Evolutionary conservation across 1,139 yeast genomes (phyloP), one percentile per base, ranked within the genome.

Genomic region (Komagataea norvegica): DNA sequence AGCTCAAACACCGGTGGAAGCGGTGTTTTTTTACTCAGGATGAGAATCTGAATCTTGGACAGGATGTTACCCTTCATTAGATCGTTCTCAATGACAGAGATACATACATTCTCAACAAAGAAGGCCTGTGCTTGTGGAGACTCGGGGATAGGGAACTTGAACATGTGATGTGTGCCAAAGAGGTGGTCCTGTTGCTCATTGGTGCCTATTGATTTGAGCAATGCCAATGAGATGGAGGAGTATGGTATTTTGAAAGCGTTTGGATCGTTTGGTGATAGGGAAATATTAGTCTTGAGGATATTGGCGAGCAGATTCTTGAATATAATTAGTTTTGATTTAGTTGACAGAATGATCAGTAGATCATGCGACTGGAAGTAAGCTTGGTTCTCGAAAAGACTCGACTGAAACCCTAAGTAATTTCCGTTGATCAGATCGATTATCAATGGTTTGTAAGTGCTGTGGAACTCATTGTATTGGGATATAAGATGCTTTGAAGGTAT

Each of bases 21-120:
- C 4, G 72, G 70, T 16, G 65, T 70, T 3, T 62, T 59, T 46
- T 72, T 75, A 32, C 80, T 70, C 23, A 77, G 52, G 0, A 77
- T 67, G 2, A 74, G 62, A 3, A 64, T 61, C 25, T 68, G 61
- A 5, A 64, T 52, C 18, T 69, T 57, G 2, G 78, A 68, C 7
- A 70, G 65, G 1, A 76, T 52, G 42, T 76, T 77, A 0, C 79
- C 82, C 44, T 68, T 71, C 28, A 77, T 51, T 22, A 75, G 54
- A 40, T 72, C 74, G 41, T 73, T 75, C 47, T 74, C 81, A 24
- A 74, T 68, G 17, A 77, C 52, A 4, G 74, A 59, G 8, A 73
- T 61, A 33, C 77, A 56, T 4, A 77, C 48, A 41, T 74, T 76
- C 41, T 76, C 82, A 5, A 70, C 54, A 34, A 61, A 52, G 26